Evolutionary conservation across 495 filamentous ascomycete genomes (phyloP), one percentile per base, ranked within the genome.

Genomic region (Trypethelium eluteriae): DNA sequence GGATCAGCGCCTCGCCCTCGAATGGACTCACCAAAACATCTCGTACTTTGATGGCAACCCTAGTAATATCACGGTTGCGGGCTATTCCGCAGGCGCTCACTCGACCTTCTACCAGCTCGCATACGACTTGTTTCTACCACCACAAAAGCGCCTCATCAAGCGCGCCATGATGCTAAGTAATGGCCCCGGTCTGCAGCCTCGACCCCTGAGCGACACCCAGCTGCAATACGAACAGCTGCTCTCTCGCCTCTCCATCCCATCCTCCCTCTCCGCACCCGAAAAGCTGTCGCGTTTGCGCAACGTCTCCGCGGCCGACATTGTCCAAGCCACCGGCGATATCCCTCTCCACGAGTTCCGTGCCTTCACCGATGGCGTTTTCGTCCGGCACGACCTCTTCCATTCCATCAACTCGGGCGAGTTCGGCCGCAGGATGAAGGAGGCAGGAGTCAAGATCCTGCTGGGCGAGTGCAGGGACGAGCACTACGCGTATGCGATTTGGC

Each of bases 391-490:
- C 3, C 76, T 86, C 57, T 82, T 85, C 67, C 16, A 70, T 1
- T 70, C 76, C 39, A 77, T 86, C 39, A 80, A 83, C 66, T 76
- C 65, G 50, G 84, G 84, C 39, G 71, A 70, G 32, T 82, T 85
- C 66, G 83, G 79, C 6, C 67, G 66, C 1, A 68, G 67, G 0
- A 74, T 86, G 64, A 68, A 75, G 7, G 64, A 69, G 14, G 77
- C 81, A 11, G 79, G 79, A 38, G 70, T 85, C 67, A 79, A 76
- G 34, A 68, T 86, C 62, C 74, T 86, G 62, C 76, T 81, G 39
- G 84, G 84, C 61, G 84, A 86, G 75, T 83, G 81, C 66, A 67
- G 75, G 56, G 81, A 85, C 68, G 84, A 86, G 67, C 79, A 78
- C 62, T 76, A 76, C 73, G 74, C 84, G 38, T 86, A 86, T 71